phyloP scores from a whole-genome alignment of 495 filamentous ascomycete genomes.

The Talaromyces adpressus region DNA sequence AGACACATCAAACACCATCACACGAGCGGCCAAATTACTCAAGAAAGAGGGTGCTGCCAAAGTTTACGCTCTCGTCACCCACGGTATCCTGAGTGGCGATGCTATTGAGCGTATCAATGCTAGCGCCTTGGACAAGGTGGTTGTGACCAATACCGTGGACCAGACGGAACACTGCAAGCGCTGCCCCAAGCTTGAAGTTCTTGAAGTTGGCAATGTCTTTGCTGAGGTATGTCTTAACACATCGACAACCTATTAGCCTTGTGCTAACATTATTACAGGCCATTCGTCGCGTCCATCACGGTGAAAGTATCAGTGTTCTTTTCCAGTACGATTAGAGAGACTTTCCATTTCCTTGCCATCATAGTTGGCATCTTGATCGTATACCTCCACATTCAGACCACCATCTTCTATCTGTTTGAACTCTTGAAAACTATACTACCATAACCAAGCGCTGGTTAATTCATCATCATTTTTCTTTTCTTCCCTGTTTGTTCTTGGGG shows the following conservation, averaged over 20 bases:
- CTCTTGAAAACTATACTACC: neutral
- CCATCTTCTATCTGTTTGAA: neutral
- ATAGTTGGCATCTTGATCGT: neutral
- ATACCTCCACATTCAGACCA: neutral
- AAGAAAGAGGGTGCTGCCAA: conserved; percentile 86
- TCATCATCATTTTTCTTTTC: conserved; percentile 11
- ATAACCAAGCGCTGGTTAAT: conserved; percentile 6
- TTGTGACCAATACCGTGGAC: conserved; percentile 91
- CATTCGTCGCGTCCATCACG: conserved; percentile 93
- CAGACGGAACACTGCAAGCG: conserved; percentile 69
- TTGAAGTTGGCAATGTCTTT: conserved; percentile 90
- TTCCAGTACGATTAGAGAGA: conserved; percentile 71
- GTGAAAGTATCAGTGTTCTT: conserved; percentile 94
- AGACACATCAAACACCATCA: conserved; percentile 95
- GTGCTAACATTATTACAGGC: conserved; percentile 42
- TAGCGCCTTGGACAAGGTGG: conserved; percentile 78
- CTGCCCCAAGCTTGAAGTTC: conserved; percentile 82
- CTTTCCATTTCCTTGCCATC: neutral
- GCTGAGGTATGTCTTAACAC: conserved; percentile 59
- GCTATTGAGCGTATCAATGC: conserved; percentile 91
- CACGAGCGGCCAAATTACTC: conserved; percentile 89
- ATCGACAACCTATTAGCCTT: neutral
- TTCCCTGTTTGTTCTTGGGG: conserved; percentile 1
- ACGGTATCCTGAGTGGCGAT: conserved; percentile 90
- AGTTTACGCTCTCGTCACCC: conserved; percentile 87